Evolutionary conservation across 192 early-diverging fungal genomes (phyloP), one percentile per base, ranked within the genome.

Genomic region (Gonapodya prolifera): DNA sequence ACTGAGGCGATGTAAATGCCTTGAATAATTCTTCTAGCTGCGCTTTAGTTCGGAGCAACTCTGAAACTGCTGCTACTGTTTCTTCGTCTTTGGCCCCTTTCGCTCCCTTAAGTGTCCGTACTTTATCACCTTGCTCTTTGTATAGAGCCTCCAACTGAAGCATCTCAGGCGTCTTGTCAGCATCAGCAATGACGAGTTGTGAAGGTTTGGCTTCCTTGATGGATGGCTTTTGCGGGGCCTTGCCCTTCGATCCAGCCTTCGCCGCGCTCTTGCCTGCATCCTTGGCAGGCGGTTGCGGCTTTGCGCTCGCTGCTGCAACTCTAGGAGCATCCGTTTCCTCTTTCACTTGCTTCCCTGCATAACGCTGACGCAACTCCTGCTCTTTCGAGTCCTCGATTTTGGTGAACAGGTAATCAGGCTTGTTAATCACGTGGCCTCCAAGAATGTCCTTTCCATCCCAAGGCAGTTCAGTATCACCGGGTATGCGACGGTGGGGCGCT

Each of bases 351-450:
- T 33, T 79, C 16, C 96, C 94, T 80, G 92, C 92, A 83, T 92
- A 99, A 82, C 91, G 91, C 17, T 80, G 76, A 29, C 92, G 87
- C 88, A 90, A 93, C 70, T 89, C 86, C n/a, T 92, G 89, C 69
- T 89, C 91, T 84, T 87, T 87, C 84, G 91, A 90, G 79, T 94
- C 91, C 75, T 97, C 94, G 80, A 99, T 97, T 71, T 81, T 85
- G 74, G 85, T 90, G 84, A 99, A 99, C 70, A 99, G 87, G 81
- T 98, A 94, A 80, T 94, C 94, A 36, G 97, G 84, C 79, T 91
- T 91, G 78, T 91, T 91, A 75, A 98, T 87, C 75, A 84, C 83
- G 81, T 99, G 98, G 2, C 93, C 95, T 0, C 88, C 80, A n/a
- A 83, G 79, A 75, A 98, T 89, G 76, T 94, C 98, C 17, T 88